Evolutionary conservation across 768 basidiomycete genomes (phyloP).

Genomic region (Lactifluus rugatus): DNA sequence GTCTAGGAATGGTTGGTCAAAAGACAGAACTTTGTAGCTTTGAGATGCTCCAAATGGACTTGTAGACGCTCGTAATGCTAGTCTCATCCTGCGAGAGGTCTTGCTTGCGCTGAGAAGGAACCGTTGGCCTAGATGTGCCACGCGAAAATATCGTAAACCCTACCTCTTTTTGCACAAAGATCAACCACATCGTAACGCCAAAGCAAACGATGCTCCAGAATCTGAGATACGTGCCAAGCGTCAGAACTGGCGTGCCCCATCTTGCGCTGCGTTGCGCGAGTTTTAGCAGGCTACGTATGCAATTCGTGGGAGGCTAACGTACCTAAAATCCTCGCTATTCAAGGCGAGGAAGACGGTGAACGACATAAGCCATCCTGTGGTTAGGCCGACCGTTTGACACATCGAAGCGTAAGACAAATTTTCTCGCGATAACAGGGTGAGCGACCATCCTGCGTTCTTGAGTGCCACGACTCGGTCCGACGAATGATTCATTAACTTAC

Average conservation of each 20-base stretch:
- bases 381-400: conserved; percentile 94
- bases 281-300: not conserved
- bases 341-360: conserved; percentile 97
- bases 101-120: conserved; percentile 56
- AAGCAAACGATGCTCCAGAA: conserved; percentile 82
- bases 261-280: conserved; percentile 36
- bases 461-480: conserved; percentile 29
- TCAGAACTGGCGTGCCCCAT: conserved; percentile 68
- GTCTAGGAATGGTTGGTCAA: not conserved
- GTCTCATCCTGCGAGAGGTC: conserved; percentile 68
- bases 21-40: conserved; percentile 69
- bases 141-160: conserved; percentile 17
- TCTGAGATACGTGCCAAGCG: conserved; percentile 68
- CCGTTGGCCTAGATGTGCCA: not conserved
- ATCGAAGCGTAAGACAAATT: conserved; percentile 95
- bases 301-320: conserved; percentile 31
- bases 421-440: conserved; percentile 81
- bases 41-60: conserved; percentile 90
- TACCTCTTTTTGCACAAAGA: conserved; percentile 88
- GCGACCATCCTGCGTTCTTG: conserved; percentile 51
- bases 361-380: conserved; percentile 89
- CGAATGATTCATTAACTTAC: conserved; percentile 38
- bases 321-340: conserved; percentile 81
- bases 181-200: conserved; percentile 77
- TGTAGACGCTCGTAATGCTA: conserved; percentile 83